These are phyloP conservation scores for Populus hybrid DNA, from an alignment of 441 rosid species.

Conservation along the genomic window DNA sequence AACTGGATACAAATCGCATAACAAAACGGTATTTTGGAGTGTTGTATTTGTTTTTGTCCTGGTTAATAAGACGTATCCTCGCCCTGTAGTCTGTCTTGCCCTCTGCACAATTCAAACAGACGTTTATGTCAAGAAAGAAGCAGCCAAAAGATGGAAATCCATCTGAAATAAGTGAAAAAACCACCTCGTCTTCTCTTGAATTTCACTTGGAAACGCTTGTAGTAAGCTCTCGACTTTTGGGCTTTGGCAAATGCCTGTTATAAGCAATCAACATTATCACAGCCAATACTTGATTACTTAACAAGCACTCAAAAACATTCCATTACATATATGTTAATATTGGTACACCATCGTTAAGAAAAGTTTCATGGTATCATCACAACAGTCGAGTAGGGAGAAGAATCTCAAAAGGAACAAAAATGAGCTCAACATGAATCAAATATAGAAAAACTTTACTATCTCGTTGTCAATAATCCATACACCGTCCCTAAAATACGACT, in stretches of 20 bases:
- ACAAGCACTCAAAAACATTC: neutral
- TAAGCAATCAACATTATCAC: neutral
- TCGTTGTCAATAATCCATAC: neutral
- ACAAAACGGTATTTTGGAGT: conserved; percentile 83
- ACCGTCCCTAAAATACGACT: neutral
- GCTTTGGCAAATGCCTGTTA: conserved; percentile 64
- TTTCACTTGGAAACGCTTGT: conserved; percentile 84
- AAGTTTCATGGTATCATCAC: neutral
- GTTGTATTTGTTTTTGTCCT: conserved; percentile 83
- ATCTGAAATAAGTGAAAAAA: neutral
- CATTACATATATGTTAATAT: neutral
- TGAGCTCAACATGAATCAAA: too few species aligned
- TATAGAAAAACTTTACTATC: neutral
- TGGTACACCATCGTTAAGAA: neutral
- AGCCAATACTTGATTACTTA: neutral
- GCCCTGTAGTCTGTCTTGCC: conserved; percentile 87
- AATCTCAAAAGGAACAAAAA: neutral
- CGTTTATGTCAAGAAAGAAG: neutral
- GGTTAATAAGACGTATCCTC: conserved; percentile 75
- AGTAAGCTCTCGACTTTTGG: conserved; percentile 63
- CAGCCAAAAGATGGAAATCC: neutral
- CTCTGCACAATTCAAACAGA: conserved; percentile 26
- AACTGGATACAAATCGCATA: conserved; percentile 64
- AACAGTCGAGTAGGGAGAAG: too few species aligned
- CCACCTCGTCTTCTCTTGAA: conserved; percentile 88